These are phyloP conservation scores for Podospora bellae-mahoneyi DNA, from an alignment of 495 filamentous ascomycete species.

Conservation along the genomic window DNA sequence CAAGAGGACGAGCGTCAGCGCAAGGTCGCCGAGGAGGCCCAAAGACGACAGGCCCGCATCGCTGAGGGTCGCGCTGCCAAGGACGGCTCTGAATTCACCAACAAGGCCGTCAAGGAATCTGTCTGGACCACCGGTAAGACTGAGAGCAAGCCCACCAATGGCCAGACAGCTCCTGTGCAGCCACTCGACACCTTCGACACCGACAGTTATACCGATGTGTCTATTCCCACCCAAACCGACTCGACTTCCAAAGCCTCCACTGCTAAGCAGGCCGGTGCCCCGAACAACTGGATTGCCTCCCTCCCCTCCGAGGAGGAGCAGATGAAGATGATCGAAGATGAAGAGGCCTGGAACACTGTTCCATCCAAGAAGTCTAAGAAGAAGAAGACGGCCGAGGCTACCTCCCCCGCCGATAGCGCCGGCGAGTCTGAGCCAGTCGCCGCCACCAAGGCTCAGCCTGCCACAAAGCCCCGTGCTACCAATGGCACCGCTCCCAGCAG, in stretches of 20 bases:
- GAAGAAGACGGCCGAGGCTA: slow-evolving; percentile 46
- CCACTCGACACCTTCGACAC: slow-evolving; percentile 75
- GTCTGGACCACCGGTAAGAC: slow-evolving; percentile 55
- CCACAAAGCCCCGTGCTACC: slow-evolving; percentile 27
- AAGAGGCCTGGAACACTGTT: slow-evolving; percentile 73
- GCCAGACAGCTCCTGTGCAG: slow-evolving; percentile 40
- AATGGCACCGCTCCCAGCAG: slow-evolving; percentile 23
- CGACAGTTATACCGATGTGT: slow-evolving; percentile 26
- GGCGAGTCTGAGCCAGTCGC: slow-evolving; percentile 27
- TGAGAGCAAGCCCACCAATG: slow-evolving; percentile 30
- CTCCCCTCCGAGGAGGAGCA: slow-evolving; percentile 85
- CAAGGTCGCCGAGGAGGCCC: slow-evolving; percentile 68
- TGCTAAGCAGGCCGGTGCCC: slow-evolving; percentile 15
- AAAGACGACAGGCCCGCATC: slow-evolving; percentile 73
- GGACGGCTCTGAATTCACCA: slow-evolving; percentile 57
- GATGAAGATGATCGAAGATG: slow-evolving; percentile 61
- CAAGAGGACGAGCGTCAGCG: slow-evolving; percentile 73
- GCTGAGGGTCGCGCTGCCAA: slow-evolving; percentile 75
- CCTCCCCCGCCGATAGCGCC: slow-evolving; percentile 27
- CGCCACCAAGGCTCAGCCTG: slow-evolving; percentile 16
- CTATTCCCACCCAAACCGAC: slow-evolving; percentile 10
- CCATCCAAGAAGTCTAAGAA: slow-evolving; percentile 62
- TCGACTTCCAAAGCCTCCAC: slow-evolving; percentile 9
- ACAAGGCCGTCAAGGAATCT: slow-evolving; percentile 46
- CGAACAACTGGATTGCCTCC: slow-evolving; percentile 49